Evolutionary conservation across 306 rosid species (phyloP).

Genomic region (Begonia fuchsioides): DNA sequence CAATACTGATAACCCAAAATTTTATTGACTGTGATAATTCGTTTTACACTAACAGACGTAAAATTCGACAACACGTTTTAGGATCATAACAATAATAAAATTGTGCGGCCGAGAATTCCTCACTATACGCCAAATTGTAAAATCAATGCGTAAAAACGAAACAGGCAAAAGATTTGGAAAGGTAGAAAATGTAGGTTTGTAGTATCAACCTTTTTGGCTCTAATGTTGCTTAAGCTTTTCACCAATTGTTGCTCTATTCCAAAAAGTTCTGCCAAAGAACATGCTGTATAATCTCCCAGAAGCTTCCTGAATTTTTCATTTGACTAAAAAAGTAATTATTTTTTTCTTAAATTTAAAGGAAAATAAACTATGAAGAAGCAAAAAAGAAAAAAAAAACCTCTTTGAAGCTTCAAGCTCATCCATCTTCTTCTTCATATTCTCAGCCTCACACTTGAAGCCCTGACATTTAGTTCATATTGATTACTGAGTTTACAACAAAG

Average conservation of each 20-base stretch:
- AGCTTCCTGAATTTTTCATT: conserved; percentile 24
- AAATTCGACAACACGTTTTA: no score
- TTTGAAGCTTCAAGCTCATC: conserved; percentile 43
- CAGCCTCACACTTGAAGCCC: conserved; percentile 31
- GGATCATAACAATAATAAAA: no score
- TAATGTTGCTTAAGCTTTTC: conserved; percentile 22
- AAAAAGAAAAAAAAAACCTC: no score
- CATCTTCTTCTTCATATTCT: conserved; percentile 35
- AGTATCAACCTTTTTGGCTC: conserved; percentile 34
- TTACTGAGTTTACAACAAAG: background rate
- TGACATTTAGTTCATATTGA: background rate
- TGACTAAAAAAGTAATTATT: background rate
- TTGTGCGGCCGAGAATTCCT: no score
- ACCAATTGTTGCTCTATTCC: conserved; percentile 35
- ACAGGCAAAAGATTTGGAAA: no score
- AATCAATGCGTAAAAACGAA: no score
- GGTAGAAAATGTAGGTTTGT: background rate
- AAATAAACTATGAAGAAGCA: no score
- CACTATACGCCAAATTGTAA: background rate
- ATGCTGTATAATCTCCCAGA: conserved; percentile 28
- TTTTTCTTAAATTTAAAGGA: no score
- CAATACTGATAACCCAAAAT: no score
- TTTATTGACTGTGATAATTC: no score
- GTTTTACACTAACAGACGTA: no score
- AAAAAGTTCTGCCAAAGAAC: conserved; percentile 35